Base-by-base conservation (phyloP, 1,284 basidiomycete species). In the Cryptococcus sp. region DNA sequence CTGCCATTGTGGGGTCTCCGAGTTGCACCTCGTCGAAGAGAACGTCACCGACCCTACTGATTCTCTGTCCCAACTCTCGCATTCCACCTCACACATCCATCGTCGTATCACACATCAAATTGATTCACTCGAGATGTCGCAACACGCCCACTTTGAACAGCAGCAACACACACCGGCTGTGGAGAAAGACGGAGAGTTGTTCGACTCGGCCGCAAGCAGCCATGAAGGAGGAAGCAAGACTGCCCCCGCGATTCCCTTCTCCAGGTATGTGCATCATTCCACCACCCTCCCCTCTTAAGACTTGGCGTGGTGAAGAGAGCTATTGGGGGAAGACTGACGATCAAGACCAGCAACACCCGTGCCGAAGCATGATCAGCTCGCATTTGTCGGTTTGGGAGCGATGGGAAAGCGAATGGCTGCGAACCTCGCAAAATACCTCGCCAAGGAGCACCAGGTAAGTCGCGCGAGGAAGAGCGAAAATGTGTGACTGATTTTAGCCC, bases 331-430 rank as follows among this genome's bases (percentile, higher is more conserved):
- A 33, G 18, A 45, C 7, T 14, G 36, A 39, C 37, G 16, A 45
- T 28, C 34, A 26, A 70, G 69, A 40, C 70, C 70, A 9, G 51
- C 54, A 0, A 71, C 69, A 16, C 70, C 70, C 21, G 51, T 49
- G 10, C 60, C 63, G 12, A 56, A 57, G 23, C 67, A 67, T 60
- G 65, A 72, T 37, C 70, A 65, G 46, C 55, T 68, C 22, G 73
- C 68, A 3, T 73, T 72, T 49, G 57, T 73, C 45, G 73, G 73
- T 26, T 58, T 75, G 25, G 73, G 73, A 7, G 69, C 66, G 43
- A 75, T 75, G 68, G 71, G 69, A n/a, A 62, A 59, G 48, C 52
- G 66, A 33, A 71, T 71, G 63, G 71, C 72, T 4, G 56, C 62
- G 28, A 74, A 74, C 59, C 50, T 75, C 21, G 73, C 73, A 22